A percentile compares a stretch with the other conserved stretches of the same genome.
These are phyloP conservation scores for Colletotrichum tanaceti DNA, from an alignment of 2,329 filamentous ascomycete species.

Conservation along the genomic window DNA sequence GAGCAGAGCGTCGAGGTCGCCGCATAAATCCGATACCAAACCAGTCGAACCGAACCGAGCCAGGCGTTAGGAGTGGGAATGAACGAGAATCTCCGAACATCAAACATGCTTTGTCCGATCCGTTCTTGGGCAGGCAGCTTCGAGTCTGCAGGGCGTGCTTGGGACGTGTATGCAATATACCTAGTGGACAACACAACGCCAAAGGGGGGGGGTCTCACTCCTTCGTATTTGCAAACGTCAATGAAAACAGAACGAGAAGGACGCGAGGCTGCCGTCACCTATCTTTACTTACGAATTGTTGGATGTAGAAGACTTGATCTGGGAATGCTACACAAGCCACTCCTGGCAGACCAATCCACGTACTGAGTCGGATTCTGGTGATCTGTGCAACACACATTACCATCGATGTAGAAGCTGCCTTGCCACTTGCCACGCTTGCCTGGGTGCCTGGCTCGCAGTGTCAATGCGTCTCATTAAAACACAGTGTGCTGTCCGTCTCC, in stretches of 20 bases:
- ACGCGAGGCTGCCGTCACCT: too few species aligned
- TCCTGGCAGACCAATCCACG: too few species aligned
- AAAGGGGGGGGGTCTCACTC: not conserved
- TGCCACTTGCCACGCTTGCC: too few species aligned
- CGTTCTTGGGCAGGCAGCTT: not conserved
- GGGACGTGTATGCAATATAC: not conserved
- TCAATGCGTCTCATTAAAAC: too few species aligned
- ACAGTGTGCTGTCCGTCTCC: too few species aligned
- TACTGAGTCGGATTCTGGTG: too few species aligned
- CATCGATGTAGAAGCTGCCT: too few species aligned
- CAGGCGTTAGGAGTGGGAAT: not conserved
- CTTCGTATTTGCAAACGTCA: not conserved
- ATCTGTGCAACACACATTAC: too few species aligned
- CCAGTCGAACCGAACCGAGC: slow-evolving; percentile 46
- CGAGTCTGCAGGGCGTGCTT: not conserved
- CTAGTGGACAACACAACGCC: not conserved
- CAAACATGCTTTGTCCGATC: not conserved
- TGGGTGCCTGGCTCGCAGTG: too few species aligned
- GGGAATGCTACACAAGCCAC: too few species aligned
- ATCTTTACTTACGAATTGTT: too few species aligned
- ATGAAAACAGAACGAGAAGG: not conserved
- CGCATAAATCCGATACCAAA: slow-evolving; percentile 43
- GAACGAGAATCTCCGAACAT: not conserved
- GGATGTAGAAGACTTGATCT: too few species aligned
- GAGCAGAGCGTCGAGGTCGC: slow-evolving; percentile 59